A percentile compares a stretch with the other conserved stretches of the same genome.
phyloP scores from a whole-genome alignment of 768 basidiomycete species.

The Strobilomyces dryophilus region DNA sequence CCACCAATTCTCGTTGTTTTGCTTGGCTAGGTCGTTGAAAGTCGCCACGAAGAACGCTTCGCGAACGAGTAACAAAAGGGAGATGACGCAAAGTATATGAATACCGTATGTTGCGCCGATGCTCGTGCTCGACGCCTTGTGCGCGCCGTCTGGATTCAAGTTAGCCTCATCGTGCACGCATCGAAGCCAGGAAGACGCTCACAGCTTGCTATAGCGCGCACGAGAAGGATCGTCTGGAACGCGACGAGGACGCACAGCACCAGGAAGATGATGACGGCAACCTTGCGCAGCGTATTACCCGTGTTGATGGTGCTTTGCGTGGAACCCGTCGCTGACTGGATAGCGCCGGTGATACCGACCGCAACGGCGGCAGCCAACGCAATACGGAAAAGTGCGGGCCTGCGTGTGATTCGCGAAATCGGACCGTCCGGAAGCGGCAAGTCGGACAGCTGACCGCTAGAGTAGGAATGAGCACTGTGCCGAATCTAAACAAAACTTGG shows the following conservation, averaged over 20 bases:
- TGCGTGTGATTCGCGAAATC: conserved; percentile 20
- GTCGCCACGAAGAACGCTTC: conserved; percentile 30
- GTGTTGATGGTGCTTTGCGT: conserved; percentile 5
- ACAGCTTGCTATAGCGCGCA: conserved; percentile 14
- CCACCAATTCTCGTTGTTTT: conserved; percentile 30
- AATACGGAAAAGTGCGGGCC: conserved; percentile 23
- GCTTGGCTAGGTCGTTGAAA: conserved; percentile 11
- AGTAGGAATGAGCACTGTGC: not conserved
- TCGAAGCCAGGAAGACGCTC: conserved; percentile 3
- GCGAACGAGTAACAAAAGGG: conserved; percentile 25
- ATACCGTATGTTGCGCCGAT: conserved; percentile 24
- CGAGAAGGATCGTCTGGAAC: conserved; percentile 22
- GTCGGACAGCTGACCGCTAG: conserved; percentile 22
- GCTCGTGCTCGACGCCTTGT: conserved; percentile 13
- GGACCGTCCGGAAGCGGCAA: conserved; percentile 20
- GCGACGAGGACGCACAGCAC: conserved; percentile 25
- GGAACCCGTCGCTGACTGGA: conserved; percentile 13
- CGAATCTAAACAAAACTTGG: not conserved
- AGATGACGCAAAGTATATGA: conserved; percentile 24
- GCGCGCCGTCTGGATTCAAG: conserved; percentile 14
- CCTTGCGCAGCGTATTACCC: conserved; percentile 23
- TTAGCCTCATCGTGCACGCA: not conserved
- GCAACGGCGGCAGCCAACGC: conserved; percentile 20
- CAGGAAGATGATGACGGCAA: conserved; percentile 27
- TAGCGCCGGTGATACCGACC: conserved; percentile 25